Evolutionary conservation across 495 filamentous ascomycete species (phyloP).

Genomic region (Bathelium albidoporum): DNA sequence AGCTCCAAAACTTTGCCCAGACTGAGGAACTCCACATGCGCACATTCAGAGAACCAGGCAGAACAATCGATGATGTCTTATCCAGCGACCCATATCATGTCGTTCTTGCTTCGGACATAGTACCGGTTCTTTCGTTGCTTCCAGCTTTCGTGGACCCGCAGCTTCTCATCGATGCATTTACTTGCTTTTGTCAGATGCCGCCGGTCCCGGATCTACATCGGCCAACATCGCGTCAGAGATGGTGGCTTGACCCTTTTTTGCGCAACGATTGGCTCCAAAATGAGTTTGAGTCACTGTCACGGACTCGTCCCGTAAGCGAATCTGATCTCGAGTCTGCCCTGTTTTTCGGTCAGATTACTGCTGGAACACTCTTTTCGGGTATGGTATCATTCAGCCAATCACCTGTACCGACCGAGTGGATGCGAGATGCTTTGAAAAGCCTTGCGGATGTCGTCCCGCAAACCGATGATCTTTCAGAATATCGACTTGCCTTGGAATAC

Average conservation of each 20-base stretch:
- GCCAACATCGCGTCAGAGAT: conserved; percentile 23
- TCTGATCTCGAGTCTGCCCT: conserved; percentile 18
- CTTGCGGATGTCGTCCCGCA: conserved; percentile 36
- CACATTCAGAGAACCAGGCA: conserved; percentile 50
- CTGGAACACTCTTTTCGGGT: neutral
- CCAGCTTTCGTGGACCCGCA: conserved; percentile 5
- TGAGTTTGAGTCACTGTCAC: neutral
- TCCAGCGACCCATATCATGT: conserved; percentile 72
- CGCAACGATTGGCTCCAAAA: conserved; percentile 33
- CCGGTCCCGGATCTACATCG: conserved; percentile 26
- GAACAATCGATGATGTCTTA: conserved; percentile 51
- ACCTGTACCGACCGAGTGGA: conserved; percentile 32
- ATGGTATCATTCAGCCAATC: neutral
- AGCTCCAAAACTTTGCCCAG: conserved; percentile 48
- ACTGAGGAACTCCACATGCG: conserved; percentile 44
- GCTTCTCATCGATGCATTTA: conserved; percentile 26
- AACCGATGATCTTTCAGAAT: conserved; percentile 53
- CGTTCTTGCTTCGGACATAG: conserved; percentile 68
- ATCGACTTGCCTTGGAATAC: conserved; percentile 60
- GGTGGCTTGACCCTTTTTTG: conserved; percentile 38
- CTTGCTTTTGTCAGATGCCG: conserved; percentile 48
- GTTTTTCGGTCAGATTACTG: conserved; percentile 23
- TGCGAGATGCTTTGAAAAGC: conserved; percentile 43
- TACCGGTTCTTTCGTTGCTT: conserved; percentile 12
- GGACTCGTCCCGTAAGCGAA: neutral